A percentile compares a stretch with the other conserved stretches of the same genome.
Evolutionary conservation across 2,329 filamentous ascomycete genomes (phyloP).

Genomic region (Colletotrichum lindemuthianum): DNA sequence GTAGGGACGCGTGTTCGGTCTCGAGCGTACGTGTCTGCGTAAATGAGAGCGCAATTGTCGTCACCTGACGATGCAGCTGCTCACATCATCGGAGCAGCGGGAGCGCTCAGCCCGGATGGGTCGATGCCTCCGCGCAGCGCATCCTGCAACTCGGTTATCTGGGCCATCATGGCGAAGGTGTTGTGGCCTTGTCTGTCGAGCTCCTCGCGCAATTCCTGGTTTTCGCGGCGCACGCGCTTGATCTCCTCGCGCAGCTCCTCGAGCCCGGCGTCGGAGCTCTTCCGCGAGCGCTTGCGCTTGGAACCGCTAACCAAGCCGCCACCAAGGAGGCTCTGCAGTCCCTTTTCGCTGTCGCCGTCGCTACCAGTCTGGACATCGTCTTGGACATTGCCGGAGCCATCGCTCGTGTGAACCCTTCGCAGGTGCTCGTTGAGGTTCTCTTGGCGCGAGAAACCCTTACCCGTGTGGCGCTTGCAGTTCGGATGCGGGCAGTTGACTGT

Average conservation of each 20-base stretch:
- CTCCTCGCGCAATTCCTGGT: slow-evolving; percentile 65
- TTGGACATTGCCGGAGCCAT: slow-evolving; percentile 49
- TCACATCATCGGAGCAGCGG: slow-evolving; percentile 56
- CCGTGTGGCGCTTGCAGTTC: slow-evolving; percentile 89
- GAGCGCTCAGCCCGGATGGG: slow-evolving; percentile 45
- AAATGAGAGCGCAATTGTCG: background rate
- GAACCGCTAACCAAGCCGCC: slow-evolving; percentile 44
- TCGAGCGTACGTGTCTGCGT: background rate
- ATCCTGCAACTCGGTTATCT: slow-evolving; percentile 58
- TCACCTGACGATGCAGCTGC: slow-evolving; percentile 28
- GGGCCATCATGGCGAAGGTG: slow-evolving; percentile 58
- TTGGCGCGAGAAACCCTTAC: slow-evolving; percentile 89
- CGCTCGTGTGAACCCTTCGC: slow-evolving; percentile 82
- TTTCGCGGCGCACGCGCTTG: slow-evolving; percentile 73
- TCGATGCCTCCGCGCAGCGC: slow-evolving; percentile 46
- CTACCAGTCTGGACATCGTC: slow-evolving; percentile 50
- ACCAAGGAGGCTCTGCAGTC: slow-evolving; percentile 36
- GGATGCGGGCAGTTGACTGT: slow-evolving; percentile 85
- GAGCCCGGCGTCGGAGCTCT: slow-evolving; percentile 54
- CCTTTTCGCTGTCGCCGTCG: slow-evolving; percentile 58
- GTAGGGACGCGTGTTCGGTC: too few species aligned
- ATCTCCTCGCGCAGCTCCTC: slow-evolving; percentile 70
- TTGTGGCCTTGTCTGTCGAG: slow-evolving; percentile 60
- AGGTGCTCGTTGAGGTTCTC: slow-evolving; percentile 96
- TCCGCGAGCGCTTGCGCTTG: slow-evolving; percentile 58